phyloP scores from a whole-genome alignment of 257 asterid genomes.

The Galeopsis tetrahit region DNA sequence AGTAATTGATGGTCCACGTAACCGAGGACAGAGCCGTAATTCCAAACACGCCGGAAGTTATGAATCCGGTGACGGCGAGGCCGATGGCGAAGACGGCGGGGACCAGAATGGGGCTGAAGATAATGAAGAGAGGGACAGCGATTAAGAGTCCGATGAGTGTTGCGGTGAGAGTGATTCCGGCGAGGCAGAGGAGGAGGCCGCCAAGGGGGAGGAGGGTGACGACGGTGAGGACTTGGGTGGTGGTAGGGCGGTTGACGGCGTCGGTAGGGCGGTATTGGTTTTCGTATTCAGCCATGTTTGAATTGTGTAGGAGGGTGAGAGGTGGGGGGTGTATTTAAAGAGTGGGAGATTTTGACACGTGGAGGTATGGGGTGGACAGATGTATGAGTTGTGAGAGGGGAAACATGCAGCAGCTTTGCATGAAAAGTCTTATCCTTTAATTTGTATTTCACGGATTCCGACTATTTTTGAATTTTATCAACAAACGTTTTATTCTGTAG shows the following conservation, averaged over 20 bases:
- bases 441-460: too few species aligned
- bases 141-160: constrained; percentile 56
- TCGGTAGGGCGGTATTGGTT: constrained; percentile 24
- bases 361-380: constrained; percentile 47
- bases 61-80: constrained; percentile 57
- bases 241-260: constrained; percentile 40
- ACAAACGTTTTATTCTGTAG: too few species aligned
- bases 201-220: constrained; percentile 72
- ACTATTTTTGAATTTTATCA: too few species aligned
- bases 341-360: constrained; percentile 47
- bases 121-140: constrained; percentile 55
- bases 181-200: constrained; percentile 53
- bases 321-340: constrained; percentile 27
- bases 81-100: constrained; percentile 61
- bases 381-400: constrained; percentile 34
- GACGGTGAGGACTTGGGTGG: constrained; percentile 56
- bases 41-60: constrained; percentile 74
- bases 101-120: constrained; percentile 72
- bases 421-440: constrained; percentile 3
- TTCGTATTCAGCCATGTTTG: constrained; percentile 41
- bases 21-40: constrained; percentile 74
- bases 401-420: constrained; percentile 35
- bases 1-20: constrained; percentile 63
- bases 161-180: constrained; percentile 61
- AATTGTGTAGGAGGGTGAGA: background rate